phyloP scores from a whole-genome alignment of 2,329 filamentous ascomycete genomes.

The Pseudonectria buxi region DNA sequence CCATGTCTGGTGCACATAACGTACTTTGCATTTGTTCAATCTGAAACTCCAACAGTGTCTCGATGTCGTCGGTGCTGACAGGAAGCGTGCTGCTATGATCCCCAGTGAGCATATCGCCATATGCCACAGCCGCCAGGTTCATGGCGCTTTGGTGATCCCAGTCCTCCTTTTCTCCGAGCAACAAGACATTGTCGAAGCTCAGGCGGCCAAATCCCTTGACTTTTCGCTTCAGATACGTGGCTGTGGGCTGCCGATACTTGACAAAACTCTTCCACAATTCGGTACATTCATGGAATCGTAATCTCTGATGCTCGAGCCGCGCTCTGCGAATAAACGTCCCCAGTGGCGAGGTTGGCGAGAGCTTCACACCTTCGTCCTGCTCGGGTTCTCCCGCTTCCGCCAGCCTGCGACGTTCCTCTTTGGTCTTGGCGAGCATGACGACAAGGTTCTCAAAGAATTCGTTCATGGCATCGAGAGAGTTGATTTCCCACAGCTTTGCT shows the following conservation, averaged over 20 bases:
- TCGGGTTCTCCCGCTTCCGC: conserved; percentile 38
- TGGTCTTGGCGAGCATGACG: conserved; percentile 53
- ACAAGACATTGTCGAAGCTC: conserved; percentile 52
- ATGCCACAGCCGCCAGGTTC: conserved; percentile 40
- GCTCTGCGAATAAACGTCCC: conserved; percentile 74
- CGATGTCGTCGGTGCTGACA: conserved; percentile 72
- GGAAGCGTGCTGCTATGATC: conserved; percentile 34
- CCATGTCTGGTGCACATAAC: conserved; percentile 12
- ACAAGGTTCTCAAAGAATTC: conserved; percentile 61
- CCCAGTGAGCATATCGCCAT: conserved; percentile 46
- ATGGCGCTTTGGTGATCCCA: conserved; percentile 39
- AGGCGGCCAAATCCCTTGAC: conserved; percentile 51
- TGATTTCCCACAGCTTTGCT: conserved; percentile 72
- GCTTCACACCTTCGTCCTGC: conserved; percentile 47
- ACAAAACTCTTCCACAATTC: conserved; percentile 79
- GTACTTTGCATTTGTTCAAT: conserved; percentile 79
- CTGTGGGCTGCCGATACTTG: conserved; percentile 71
- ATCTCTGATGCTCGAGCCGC: conserved; percentile 68
- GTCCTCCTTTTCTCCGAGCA: conserved; percentile 42
- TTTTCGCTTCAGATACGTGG: conserved; percentile 56
- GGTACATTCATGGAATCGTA: conserved; percentile 73
- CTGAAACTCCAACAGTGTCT: conserved; percentile 78
- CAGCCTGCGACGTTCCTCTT: conserved; percentile 52
- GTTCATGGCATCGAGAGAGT: conserved; percentile 75
- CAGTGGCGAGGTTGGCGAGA: conserved; percentile 70